Percentiles rank a stretch among this genome's conserved stretches.
Evolutionary conservation across 495 filamentous ascomycete species (phyloP).

Genomic region (Pyronema domesticum): DNA sequence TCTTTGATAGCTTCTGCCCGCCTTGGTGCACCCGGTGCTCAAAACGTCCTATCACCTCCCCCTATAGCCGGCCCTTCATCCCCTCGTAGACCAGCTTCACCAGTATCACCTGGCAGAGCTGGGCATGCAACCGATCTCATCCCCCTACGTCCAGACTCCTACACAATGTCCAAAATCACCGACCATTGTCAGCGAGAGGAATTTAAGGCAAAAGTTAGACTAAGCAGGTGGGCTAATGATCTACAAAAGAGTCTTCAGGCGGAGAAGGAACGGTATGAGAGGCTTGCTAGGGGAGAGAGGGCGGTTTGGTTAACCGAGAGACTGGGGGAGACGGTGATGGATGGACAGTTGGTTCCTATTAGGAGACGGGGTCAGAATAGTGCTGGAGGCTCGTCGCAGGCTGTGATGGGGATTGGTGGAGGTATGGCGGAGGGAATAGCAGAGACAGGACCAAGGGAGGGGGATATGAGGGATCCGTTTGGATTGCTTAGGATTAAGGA

Average conservation of each 20-base stretch:
- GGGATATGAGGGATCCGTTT: constrained; percentile 17
- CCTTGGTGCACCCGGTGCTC: neutral
- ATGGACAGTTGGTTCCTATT: constrained; percentile 46
- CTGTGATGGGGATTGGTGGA: neutral
- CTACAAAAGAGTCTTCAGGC: constrained; percentile 67
- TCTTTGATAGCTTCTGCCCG: neutral
- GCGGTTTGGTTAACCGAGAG: constrained; percentile 64
- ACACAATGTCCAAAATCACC: constrained; percentile 51
- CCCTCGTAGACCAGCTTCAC: neutral
- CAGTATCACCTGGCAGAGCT: too few relatives aligned
- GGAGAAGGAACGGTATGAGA: constrained; percentile 61
- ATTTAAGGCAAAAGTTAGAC: constrained; percentile 53
- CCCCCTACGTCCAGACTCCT: constrained; percentile 18
- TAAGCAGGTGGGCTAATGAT: constrained; percentile 81
- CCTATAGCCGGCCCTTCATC: neutral
- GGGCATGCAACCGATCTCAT: too few relatives aligned
- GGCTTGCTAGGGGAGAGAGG: constrained; percentile 50
- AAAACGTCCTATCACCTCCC: neutral
- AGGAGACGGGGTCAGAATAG: too few relatives aligned
- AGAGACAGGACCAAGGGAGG: neutral
- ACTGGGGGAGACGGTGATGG: constrained; percentile 53
- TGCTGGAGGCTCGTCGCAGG: too few relatives aligned
- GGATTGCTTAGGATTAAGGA: constrained; percentile 20
- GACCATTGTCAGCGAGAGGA: constrained; percentile 58
- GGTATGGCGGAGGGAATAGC: neutral